Percentiles rank a stretch among this genome's conserved stretches.
phyloP scores from a whole-genome alignment of 2,329 filamentous ascomycete genomes.

The Fusarium sp. region DNA sequence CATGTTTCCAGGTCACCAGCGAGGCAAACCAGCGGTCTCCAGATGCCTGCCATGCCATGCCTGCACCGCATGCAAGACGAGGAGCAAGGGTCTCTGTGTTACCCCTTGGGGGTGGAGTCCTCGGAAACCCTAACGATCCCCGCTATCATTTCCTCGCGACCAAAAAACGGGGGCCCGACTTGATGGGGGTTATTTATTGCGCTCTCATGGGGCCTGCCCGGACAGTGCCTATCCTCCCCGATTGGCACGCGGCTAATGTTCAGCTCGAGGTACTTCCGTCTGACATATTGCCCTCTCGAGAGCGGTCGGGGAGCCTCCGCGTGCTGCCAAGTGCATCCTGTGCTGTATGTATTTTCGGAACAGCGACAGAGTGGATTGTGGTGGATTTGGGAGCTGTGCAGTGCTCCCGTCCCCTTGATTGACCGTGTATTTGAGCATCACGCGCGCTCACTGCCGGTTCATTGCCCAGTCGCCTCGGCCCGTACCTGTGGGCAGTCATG shows the following conservation, averaged over 20 bases:
- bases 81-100: not conserved
- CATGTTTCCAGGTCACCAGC: not conserved
- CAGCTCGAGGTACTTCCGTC: not conserved
- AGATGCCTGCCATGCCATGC: conserved; percentile 13
- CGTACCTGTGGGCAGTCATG: conserved; percentile 18
- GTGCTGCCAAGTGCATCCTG: not conserved
- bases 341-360: not conserved
- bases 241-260: conserved; percentile 27
- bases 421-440: conserved; percentile 13
- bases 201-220: conserved; percentile 11
- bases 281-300: conserved; percentile 6
- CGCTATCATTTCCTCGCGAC: conserved; percentile 9
- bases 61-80: conserved; percentile 5
- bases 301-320: conserved; percentile 1
- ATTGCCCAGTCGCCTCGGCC: conserved; percentile 20
- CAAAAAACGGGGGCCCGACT: conserved; percentile 17
- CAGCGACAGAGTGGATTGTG: not conserved
- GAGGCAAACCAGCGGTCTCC: conserved; percentile 12
- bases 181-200: conserved; percentile 8
- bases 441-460: conserved; percentile 15
- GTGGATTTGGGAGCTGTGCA: conserved; percentile 17
- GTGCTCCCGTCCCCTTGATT: conserved; percentile 23
- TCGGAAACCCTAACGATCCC: conserved; percentile 12
- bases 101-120: conserved; percentile 18
- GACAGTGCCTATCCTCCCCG: conserved; percentile 13